Evolutionary conservation across 345 rosid genomes (phyloP).

Genomic region (Moricandia moricandioides): DNA sequence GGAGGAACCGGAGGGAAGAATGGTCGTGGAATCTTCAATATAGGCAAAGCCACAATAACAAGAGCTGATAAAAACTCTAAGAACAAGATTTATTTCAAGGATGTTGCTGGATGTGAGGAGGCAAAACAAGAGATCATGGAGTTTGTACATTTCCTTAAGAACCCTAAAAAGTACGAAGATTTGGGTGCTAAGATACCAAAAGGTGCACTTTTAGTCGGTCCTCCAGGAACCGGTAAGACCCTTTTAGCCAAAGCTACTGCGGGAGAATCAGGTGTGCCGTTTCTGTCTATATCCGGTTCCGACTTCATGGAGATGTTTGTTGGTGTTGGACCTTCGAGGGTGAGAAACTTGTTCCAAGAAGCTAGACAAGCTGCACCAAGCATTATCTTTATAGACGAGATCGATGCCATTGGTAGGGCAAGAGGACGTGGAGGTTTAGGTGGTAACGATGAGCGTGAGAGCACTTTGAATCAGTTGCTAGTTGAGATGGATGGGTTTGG

Average conservation of each 20-base stretch:
- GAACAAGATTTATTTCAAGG: slow-evolving; percentile 88
- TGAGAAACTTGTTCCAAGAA: slow-evolving; percentile 88
- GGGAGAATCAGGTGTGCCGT: slow-evolving; percentile 93
- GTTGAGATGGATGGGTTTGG: slow-evolving; percentile 99
- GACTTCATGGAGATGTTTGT: slow-evolving; percentile 99
- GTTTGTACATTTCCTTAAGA: slow-evolving; percentile 94
- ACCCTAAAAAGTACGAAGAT: slow-evolving; percentile 90
- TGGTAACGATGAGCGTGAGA: slow-evolving; percentile 90
- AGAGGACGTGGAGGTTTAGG: slow-evolving; percentile 95
- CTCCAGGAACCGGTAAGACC: slow-evolving; percentile 97
- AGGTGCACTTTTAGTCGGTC: slow-evolving; percentile 95
- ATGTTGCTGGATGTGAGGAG: slow-evolving; percentile 98
- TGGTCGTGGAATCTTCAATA: slow-evolving; percentile 86
- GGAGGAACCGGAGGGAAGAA: slow-evolving; percentile 82
- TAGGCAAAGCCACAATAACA: slow-evolving; percentile 82
- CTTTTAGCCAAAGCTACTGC: slow-evolving; percentile 98
- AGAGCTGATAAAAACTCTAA: slow-evolving; percentile 88
- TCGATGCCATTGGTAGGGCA: slow-evolving; percentile 94
- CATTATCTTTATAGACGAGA: slow-evolving; percentile 91
- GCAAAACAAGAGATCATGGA: slow-evolving; percentile 98
- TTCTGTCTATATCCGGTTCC: slow-evolving; percentile 92
- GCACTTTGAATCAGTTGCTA: slow-evolving; percentile 82
- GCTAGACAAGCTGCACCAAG: slow-evolving; percentile 92
- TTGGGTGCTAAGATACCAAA: slow-evolving; percentile 94
- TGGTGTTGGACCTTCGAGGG: slow-evolving; percentile 98